Evolutionary conservation across 257 asterid genomes (phyloP), one percentile per base, ranked within the genome.

Genomic region (Lycium barbarum): DNA sequence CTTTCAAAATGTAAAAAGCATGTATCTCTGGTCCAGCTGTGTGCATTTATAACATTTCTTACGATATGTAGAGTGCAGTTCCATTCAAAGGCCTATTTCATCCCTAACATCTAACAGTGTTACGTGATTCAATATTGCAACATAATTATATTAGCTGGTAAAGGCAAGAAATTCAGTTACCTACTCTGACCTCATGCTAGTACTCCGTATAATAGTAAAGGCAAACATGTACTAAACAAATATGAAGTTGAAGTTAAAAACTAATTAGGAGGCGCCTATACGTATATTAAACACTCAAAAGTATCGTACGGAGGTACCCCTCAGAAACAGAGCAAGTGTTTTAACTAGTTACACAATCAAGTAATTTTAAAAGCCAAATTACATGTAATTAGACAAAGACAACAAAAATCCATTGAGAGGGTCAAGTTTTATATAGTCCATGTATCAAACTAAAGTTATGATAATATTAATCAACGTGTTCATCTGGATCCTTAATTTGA

Each of bases 41-140:
- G 79, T 40, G 79, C 55, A 71, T 43, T 71, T 71, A 71, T 71
- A 40, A 40, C 12, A 71, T 40, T 40, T 71, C 55, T 70, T 9
- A 71, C 35, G 17, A 40, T 38, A 71, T 71, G 33, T 17, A 71
- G 3, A 26, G 55, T 40, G 54, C 5, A 17, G 2, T 40, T 71
- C 43, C 1, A 18, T 71, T 72, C 58, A 18, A 71, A 43, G 36
- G 33, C 1, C 57, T 71, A 43, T 71, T 1, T 72, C 18, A 26
- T 26, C 33, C 7, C 17, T n/a, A 9, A 7, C 80, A 45, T 18
- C 57, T 18, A 71, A 43, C 57, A 3, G 43, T 3, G 35, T 10
- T 43, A 18, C 9, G 17, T 10, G 80, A 72, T n/a, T 45, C 15
- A 72, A 10, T 72, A 10, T 72, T 72, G 80, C 58, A 45, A 72